Evolutionary conservation across 2,329 filamentous ascomycete genomes (phyloP), one percentile per base, ranked within the genome.

Genomic region (Neobulgaria alba): DNA sequence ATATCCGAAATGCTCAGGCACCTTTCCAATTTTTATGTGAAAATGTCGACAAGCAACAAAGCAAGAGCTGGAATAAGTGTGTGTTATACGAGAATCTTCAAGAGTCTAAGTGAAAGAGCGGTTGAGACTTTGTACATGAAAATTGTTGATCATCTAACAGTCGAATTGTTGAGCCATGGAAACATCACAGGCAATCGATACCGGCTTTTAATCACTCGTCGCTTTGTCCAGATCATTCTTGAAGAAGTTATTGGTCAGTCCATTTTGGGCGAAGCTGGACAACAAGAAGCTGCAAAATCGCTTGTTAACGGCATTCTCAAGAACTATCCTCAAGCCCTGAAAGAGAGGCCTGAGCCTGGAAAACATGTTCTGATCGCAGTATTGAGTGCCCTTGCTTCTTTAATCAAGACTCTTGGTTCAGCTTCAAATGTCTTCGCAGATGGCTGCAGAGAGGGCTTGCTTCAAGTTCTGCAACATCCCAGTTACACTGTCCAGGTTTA

Each of bases 401-500:
- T 98, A 23, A 83, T 95, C 46, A 70, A 73, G 30, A 82, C 77
- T 0, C 71, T 98, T 3, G 90, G 89, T 3, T 90, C 90, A 15
- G 89, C 89, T 2, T 75, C 85, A 23, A 85, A 80, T 47, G 69
- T 69, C 39, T 79, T 95, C 52, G 84, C 87, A 5, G 93, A 98
- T 49, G 61, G 73, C 10, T 94, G 87, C 58, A 77, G 90, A 36
- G 92, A 98, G 60, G 84, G 84, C 3, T 67, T 98, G 21, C 68
- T 96, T 29, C 88, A 95, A 60, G 85, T 95, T 4, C 68, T 96
- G 18, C 86, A 94, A 54, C 92, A 98, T 62, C 87, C 89, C 1
- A 95, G 87, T 63, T 96, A 96, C 62, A 92, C 88, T 3, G 92
- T 98, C 2, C 92, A 98, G 58, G 79, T 96, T 3, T 84, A 92